These are phyloP conservation scores for Anthracocystis panici-leucophaei DNA, from an alignment of 1,284 basidiomycete species.

Conservation along the genomic window DNA sequence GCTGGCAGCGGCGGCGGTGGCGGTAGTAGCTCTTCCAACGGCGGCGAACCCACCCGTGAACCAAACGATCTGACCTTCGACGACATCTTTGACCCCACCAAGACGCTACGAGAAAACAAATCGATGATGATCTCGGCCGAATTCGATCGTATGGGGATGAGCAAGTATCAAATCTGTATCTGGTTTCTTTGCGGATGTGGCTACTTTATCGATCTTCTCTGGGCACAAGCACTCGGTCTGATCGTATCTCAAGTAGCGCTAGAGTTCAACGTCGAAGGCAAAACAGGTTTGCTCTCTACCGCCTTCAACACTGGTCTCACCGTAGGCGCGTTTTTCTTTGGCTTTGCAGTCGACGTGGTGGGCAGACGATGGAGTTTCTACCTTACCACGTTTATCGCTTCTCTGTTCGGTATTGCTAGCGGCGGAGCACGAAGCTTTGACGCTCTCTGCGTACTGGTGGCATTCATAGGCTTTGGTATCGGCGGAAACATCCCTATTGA, in stretches of 20 bases:
- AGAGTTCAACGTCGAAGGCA: conserved; percentile 46
- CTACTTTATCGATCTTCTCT: conserved; percentile 65
- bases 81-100: conserved; percentile 51
- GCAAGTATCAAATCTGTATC: conserved; percentile 58
- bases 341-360: conserved; percentile 63
- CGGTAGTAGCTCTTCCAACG: not conserved
- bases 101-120: conserved; percentile 59
- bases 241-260: conserved; percentile 55
- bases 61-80: conserved; percentile 36
- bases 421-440: conserved; percentile 56
- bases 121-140: conserved; percentile 56
- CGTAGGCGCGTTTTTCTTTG: conserved; percentile 64
- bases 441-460: conserved; percentile 51
- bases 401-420: conserved; percentile 58
- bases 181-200: conserved; percentile 63
- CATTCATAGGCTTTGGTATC: conserved; percentile 60
- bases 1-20: not conserved
- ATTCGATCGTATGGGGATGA: conserved; percentile 62
- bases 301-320: conserved; percentile 62
- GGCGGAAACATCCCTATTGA: conserved; percentile 65
- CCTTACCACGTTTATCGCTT: conserved; percentile 58
- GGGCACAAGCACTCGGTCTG: conserved; percentile 62
- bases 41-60: conserved; percentile 5
- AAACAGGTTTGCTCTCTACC: conserved; percentile 53
- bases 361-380: conserved; percentile 64